Evolutionary conservation across 225 moss, liverwort and hornwort genomes (phyloP), one percentile per base, ranked within the genome.

Genomic region (Marchantia polymorpha): DNA sequence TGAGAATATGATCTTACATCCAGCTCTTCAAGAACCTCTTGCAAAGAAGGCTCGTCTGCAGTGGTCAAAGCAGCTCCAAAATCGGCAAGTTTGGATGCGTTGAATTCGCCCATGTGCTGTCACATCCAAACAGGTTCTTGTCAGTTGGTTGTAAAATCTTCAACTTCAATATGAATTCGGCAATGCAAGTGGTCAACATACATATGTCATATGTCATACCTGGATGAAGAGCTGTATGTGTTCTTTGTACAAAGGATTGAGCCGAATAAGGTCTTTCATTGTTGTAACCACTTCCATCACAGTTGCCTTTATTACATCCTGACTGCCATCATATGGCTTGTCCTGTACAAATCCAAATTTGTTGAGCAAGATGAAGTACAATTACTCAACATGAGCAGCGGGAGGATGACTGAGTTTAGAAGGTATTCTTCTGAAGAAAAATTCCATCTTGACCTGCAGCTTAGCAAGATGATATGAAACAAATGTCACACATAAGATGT

Each of bases 101-200:
- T 95, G 77, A 95, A 95, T 75, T 95, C 95, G 64, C 95, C 95
- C 92, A 93, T 95, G 77, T 95, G 93, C 95, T 95, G 92, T 48
- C 74, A 67, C 73, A 81, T 60, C 55, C 61, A 60, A 70, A 26
- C 72, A 69, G 19, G 20, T 17, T 55, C 31, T 5, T 58, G 23
- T 64, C 48, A 64, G 51, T 25, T 13, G 68, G 64, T 8, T 14
- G 66, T 10, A 31, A 76, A 27, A 29, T 54, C 16, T 50, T 15
- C 59, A 14, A 61, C 30, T 80, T 39, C 53, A 79, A 23, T 47
- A 64, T 50, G n/a, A 79, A 2, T 39, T 39, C 39, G 39, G 39
- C 39, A 39, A 39, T 39, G 39, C 39, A 39, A 39, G 39, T 39
- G 39, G 39, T 39, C 39, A 22, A 8, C 22, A 50, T 10, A n/a